Percentiles rank a stretch among this genome's conserved stretches.
Conservation (phyloP, 768 basidiomycete species). For the Leccinellum albellum region DNA sequence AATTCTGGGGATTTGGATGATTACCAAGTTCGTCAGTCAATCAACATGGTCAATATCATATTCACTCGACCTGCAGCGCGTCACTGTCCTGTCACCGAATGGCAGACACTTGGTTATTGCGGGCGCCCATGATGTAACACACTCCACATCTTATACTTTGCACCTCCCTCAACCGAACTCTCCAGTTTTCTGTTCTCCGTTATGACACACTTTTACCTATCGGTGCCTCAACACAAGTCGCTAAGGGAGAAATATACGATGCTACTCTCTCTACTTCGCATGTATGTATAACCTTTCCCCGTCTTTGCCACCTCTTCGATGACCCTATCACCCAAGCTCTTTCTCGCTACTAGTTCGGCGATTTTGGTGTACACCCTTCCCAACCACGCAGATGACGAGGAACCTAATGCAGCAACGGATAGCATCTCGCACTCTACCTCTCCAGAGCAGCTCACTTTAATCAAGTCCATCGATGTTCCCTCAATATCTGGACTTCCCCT, state of each 20-base stretch:
- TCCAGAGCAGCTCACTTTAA: slow-evolving; percentile 35
- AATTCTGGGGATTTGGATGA: slow-evolving; percentile 59
- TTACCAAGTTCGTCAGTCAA: slow-evolving; percentile 68
- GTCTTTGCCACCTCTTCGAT: background rate
- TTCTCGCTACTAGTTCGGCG: slow-evolving; percentile 61
- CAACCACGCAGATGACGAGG: slow-evolving; percentile 1
- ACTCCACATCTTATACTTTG: slow-evolving; percentile 14
- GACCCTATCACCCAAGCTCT: slow-evolving; percentile 41
- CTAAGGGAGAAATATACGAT: slow-evolving; percentile 83
- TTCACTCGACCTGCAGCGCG: slow-evolving; percentile 51
- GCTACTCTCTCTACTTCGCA: slow-evolving; percentile 67
- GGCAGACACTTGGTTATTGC: slow-evolving; percentile 63
- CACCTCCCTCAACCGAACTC: slow-evolving; percentile 10
- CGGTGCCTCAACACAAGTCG: slow-evolving; percentile 45
- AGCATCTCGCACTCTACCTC: slow-evolving; percentile 32
- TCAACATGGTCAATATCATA: background rate
- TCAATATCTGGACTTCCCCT: slow-evolving; percentile 40
- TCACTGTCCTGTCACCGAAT: slow-evolving; percentile 76
- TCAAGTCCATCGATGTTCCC: slow-evolving; percentile 55
- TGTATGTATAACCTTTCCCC: slow-evolving; percentile 36
- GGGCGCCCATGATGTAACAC: slow-evolving; percentile 64
- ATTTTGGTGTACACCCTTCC: slow-evolving; percentile 64
- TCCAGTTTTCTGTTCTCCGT: slow-evolving; percentile 60
- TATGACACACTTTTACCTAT: slow-evolving; percentile 56
- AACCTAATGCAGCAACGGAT: background rate